These are phyloP conservation scores for Phaeosphaeriaceae sp. DNA, from an alignment of 2,329 filamentous ascomycete genomes.

Conservation along the genomic window DNA sequence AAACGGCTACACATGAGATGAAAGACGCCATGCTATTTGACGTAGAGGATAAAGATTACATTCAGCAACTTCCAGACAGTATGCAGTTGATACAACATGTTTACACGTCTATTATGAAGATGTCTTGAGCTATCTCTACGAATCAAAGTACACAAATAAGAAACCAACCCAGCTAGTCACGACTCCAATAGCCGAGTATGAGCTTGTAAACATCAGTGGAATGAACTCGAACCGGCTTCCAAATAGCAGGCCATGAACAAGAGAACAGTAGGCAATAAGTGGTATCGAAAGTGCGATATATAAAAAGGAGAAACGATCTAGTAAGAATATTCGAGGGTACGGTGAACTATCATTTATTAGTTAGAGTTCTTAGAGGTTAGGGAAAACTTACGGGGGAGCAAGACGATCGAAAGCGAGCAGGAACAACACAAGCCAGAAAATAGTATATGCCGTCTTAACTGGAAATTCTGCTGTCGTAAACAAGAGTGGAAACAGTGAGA, in stretches of 20 bases:
- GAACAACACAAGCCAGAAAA: constrained; percentile 89
- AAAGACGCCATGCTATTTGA: too few species aligned
- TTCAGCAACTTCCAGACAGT: too few species aligned
- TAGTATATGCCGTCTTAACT: constrained; percentile 90
- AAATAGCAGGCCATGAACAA: constrained; percentile 84
- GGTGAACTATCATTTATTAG: constrained; percentile 60
- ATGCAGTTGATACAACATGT: too few species aligned
- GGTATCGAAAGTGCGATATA: constrained; percentile 92
- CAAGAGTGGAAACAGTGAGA: constrained; percentile 91
- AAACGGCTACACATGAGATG: too few species aligned
- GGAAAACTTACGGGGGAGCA: constrained; percentile 70
- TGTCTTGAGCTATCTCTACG: constrained; percentile 17
- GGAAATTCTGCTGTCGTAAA: constrained; percentile 94
- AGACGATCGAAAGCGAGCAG: constrained; percentile 85
- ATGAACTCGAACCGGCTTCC: constrained; percentile 85
- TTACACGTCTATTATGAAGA: background rate
- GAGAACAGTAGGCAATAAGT: constrained; percentile 84
- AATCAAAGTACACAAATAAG: constrained; percentile 82
- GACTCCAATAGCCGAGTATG: constrained; percentile 92
- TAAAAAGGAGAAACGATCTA: constrained; percentile 87
- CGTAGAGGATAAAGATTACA: too few species aligned
- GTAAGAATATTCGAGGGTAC: constrained; percentile 81
- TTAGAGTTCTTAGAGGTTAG: background rate
- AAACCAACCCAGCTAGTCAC: constrained; percentile 96
- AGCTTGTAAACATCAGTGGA: constrained; percentile 95